Evolutionary conservation across 805 yeast species (phyloP).

Genomic region (Metschnikowia gruessii): DNA sequence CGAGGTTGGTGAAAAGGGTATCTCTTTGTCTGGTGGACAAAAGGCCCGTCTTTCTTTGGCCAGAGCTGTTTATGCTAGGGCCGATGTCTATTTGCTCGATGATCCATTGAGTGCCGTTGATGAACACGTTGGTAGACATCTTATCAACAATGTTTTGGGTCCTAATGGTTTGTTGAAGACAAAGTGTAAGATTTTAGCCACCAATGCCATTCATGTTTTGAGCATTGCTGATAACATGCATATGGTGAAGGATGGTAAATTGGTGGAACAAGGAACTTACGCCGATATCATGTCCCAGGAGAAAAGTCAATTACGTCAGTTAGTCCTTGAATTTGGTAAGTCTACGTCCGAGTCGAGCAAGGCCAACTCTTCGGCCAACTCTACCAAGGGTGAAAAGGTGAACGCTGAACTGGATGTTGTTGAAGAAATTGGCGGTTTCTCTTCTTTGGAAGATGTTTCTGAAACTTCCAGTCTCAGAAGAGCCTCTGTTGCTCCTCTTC

Average conservation of each 20-base stretch:
- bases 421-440: constrained; percentile 16
- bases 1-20: constrained; percentile 96
- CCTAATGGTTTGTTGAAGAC: constrained; percentile 70
- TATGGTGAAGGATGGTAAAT: constrained; percentile 65
- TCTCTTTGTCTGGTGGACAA: constrained; percentile 95
- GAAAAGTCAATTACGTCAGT: constrained; percentile 48
- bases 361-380: constrained; percentile 17
- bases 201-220: constrained; percentile 81
- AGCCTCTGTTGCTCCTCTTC: constrained; percentile 57
- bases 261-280: constrained; percentile 65
- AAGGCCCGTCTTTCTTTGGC: constrained; percentile 94
- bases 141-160: constrained; percentile 80
- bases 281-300: constrained; percentile 46
- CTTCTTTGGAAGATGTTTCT: constrained; percentile 27
- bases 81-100: constrained; percentile 86
- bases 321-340: constrained; percentile 63
- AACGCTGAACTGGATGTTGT: constrained; percentile 14
- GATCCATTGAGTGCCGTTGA: constrained; percentile 97
- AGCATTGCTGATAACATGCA: constrained; percentile 69
- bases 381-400: constrained; percentile 23
- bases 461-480: constrained; percentile 48
- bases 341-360: constrained; percentile 25
- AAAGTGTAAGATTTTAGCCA: constrained; percentile 77
- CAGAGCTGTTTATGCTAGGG: constrained; percentile 91
- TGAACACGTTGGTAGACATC: constrained; percentile 90